phyloP scores from a whole-genome alignment of 2,329 filamentous ascomycete species.

The Annulohypoxylon truncatum region DNA sequence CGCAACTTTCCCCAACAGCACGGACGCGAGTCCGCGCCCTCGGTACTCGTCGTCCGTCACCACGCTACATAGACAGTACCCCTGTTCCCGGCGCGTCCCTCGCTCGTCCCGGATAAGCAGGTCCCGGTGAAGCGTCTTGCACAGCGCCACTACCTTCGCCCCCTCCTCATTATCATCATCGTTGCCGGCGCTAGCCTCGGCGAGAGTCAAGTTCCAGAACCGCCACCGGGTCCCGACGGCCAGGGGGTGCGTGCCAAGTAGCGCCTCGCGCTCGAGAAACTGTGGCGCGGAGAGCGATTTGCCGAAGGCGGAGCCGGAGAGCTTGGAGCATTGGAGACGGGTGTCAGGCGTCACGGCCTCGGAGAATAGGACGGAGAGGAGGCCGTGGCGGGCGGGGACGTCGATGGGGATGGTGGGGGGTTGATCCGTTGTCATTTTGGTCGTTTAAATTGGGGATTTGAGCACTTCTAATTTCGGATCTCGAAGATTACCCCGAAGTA shows the following conservation, averaged over 20 bases:
- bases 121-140: slow-evolving; percentile 39
- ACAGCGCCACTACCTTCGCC: slow-evolving; percentile 32
- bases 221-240: slow-evolving; percentile 27
- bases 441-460: not conserved
- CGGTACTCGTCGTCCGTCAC: slow-evolving; percentile 31
- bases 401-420: slow-evolving; percentile 3
- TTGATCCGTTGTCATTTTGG: not conserved
- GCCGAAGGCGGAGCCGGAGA: slow-evolving; percentile 33
- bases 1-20: slow-evolving; percentile 31
- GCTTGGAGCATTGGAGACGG: slow-evolving; percentile 24
- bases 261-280: slow-evolving; percentile 32
- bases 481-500: no score
- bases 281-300: slow-evolving; percentile 23
- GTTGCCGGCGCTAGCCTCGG: not conserved
- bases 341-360: slow-evolving; percentile 26
- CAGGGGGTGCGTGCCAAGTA: slow-evolving; percentile 19
- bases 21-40: slow-evolving; percentile 31
- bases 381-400: slow-evolving; percentile 14
- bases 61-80: slow-evolving; percentile 39
- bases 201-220: slow-evolving; percentile 28
- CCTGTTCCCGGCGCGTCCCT: slow-evolving; percentile 17
- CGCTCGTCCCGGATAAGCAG: slow-evolving; percentile 29
- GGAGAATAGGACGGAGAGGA: slow-evolving; percentile 20
- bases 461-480: not conserved
- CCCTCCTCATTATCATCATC: slow-evolving; percentile 4